These are phyloP conservation scores for Nannochloropsis salina DNA, from an alignment of 108 stramenopile species.

Conservation along the genomic window DNA sequence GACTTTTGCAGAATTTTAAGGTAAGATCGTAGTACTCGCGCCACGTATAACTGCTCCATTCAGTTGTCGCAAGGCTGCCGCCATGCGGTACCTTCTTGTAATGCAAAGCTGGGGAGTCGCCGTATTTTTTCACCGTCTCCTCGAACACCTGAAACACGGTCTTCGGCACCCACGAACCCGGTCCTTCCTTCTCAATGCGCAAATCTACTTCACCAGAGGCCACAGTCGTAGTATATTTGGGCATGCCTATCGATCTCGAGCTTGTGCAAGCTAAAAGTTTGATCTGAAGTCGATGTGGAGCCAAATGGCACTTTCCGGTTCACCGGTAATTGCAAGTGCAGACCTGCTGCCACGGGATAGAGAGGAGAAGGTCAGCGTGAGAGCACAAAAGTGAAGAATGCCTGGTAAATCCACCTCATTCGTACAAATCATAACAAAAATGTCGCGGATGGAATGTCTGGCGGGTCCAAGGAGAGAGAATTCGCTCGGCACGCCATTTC, in stretches of 20 bases:
- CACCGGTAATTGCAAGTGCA: no score
- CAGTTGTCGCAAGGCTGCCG: neutral
- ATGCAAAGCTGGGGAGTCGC: neutral
- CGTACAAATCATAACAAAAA: no score
- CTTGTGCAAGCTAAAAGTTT: no score
- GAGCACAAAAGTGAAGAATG: no score
- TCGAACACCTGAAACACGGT: slow-evolving; percentile 5
- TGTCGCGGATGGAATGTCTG: no score
- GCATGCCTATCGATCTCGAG: neutral
- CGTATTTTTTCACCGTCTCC: neutral
- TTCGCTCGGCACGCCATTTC: no score
- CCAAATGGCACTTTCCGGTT: no score
- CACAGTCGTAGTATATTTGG: neutral
- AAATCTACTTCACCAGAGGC: slow-evolving; percentile 3
- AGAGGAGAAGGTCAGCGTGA: no score
- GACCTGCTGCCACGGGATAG: no score
- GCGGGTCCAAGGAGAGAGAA: no score
- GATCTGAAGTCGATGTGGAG: no score
- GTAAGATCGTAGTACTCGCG: slow-evolving; percentile 52
- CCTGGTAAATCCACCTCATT: no score
- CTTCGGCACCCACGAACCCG: neutral
- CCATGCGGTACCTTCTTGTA: slow-evolving; percentile 22
- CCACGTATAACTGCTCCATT: slow-evolving; percentile 53
- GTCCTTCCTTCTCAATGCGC: slow-evolving; percentile 7
- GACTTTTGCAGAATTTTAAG: slow-evolving; percentile 58